Evolutionary conservation across 345 rosid genomes (phyloP).

Genomic region (Salix purpurea): DNA sequence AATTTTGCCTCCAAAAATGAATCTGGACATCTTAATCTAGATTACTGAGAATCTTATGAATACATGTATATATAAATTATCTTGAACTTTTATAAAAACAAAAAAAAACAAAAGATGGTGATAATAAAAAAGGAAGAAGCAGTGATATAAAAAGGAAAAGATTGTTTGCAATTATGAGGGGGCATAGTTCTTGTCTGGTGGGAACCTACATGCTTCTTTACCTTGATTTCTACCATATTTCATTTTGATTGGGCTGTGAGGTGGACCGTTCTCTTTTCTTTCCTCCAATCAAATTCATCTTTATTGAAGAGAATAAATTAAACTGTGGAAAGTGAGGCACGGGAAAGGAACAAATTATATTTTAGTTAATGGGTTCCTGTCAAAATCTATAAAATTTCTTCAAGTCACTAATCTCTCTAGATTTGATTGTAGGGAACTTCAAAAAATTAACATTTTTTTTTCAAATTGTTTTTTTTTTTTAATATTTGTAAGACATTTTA

Average conservation of each 20-base stretch:
- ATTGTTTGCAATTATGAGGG: not conserved
- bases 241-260: not conserved
- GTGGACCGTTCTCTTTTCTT: not conserved
- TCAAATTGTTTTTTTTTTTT: too few relatives aligned
- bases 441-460: too few relatives aligned
- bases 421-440: constrained; percentile 26
- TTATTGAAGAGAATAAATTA: constrained; percentile 7
- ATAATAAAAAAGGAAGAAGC: too few relatives aligned
- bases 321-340: constrained; percentile 8
- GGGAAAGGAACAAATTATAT: constrained; percentile 16
- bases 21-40: too few relatives aligned
- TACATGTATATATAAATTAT: too few relatives aligned
- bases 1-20: too few relatives aligned
- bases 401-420: constrained; percentile 20
- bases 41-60: too few relatives aligned
- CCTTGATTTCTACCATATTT: not conserved
- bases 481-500: too few relatives aligned
- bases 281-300: constrained; percentile 6
- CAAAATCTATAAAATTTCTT: constrained; percentile 32
- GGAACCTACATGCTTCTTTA: not conserved
- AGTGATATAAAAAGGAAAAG: not conserved
- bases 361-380: constrained; percentile 35
- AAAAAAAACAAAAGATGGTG: too few relatives aligned
- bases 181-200: not conserved
- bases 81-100: too few relatives aligned